Base-by-base conservation (phyloP, 192 early-diverging fungal species). In the Diversispora eburnea region DNA sequence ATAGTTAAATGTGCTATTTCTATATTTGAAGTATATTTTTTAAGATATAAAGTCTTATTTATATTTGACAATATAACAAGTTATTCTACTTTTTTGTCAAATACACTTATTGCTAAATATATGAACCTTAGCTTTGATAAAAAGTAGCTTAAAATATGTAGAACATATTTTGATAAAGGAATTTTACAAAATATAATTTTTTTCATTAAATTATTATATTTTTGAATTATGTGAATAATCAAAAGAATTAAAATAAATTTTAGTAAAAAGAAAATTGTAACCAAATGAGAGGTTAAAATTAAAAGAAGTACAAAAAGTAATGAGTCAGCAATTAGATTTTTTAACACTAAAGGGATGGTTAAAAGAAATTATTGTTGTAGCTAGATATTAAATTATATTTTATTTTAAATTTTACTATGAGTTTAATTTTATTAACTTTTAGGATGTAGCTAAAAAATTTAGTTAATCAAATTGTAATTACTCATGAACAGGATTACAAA, bases 401-500 rank as follows among this genome's bases (percentile, higher is more conserved):
- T n/a, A n/a, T n/a, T n/a, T n/a, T n/a, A n/a, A n/a, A n/a, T n/a
- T n/a, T n/a, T n/a, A n/a, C n/a, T n/a, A n/a, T n/a, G n/a, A n/a
- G n/a, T n/a, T n/a, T n/a, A n/a, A n/a, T n/a, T n/a, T n/a, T n/a
- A n/a, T n/a, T n/a, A n/a, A n/a, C n/a, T n/a, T n/a, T n/a, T n/a
- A n/a, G n/a, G n/a, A n/a, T n/a, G n/a, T n/a, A n/a, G 47, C 62
- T 43, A 77, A 74, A 46, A 49, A 67, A 48, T 74, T 67, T 61
- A 63, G 61, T 58, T 45, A 67, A 59, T 45, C 22, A 46, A n/a
- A 68, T 52, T 77, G 63, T 48, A 55, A 73, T 60, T 77, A 77
- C 61, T 68, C 57, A 54, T 77, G 56, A 49, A 57, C 51, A 67
- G 76, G 76, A 22, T 69, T 77, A 52, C 68, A 71, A 70, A 52